phyloP scores from a whole-genome alignment of 2,329 filamentous ascomycete species.

The Cryphonectria carpinicola region DNA sequence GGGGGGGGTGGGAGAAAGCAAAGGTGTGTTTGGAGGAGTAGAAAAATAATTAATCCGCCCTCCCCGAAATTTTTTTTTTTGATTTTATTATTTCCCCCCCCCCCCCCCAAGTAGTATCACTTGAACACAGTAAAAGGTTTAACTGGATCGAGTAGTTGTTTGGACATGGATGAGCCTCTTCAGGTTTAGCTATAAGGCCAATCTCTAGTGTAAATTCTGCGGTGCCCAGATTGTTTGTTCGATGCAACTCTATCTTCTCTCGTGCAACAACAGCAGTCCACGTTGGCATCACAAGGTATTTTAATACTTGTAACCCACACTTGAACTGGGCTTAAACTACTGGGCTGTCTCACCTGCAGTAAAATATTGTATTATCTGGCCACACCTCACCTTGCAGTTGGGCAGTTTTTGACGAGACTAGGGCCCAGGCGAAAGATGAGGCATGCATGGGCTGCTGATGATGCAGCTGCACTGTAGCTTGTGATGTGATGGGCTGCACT shows the following conservation, averaged over 20 bases:
- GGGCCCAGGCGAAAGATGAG: not conserved
- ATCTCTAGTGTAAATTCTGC: not conserved
- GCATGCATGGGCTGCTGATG: not conserved
- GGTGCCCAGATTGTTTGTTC: not conserved
- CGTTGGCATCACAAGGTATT: not conserved
- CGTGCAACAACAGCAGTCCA: not conserved
- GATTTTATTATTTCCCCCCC: not conserved
- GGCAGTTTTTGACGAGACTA: conserved; percentile 15
- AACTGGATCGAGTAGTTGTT: not conserved
- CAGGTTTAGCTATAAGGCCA: not conserved
- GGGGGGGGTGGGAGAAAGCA: too few species aligned
- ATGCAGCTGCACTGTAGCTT: not conserved
- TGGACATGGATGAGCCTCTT: not conserved
- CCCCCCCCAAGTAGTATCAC: not conserved
- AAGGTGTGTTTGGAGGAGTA: too few species aligned
- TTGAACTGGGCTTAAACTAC: not conserved
- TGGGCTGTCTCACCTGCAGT: not conserved
- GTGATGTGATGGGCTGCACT: conserved; percentile 6
- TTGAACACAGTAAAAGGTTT: not conserved
- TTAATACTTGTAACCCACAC: not conserved
- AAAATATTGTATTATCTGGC: not conserved
- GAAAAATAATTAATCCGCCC: too few species aligned
- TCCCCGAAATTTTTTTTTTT: too few species aligned
- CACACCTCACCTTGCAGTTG: not conserved
- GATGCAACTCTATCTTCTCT: not conserved